Conservation (phyloP, 2,329 filamentous ascomycete genomes). For the Xylaria arbuscula region DNA sequence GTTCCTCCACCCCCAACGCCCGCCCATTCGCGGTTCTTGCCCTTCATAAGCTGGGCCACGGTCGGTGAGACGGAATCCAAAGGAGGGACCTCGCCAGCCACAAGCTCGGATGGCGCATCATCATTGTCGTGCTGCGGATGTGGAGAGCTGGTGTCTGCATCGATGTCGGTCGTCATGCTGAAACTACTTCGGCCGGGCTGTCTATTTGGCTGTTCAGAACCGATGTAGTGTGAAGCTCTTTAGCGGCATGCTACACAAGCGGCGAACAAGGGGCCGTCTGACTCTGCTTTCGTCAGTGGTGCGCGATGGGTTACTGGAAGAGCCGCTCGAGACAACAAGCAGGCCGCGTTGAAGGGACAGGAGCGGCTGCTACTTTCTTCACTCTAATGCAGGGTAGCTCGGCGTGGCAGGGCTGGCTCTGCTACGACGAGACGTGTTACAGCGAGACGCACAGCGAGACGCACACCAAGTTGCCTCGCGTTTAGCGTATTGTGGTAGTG, state of each 20-base stretch:
- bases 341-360: constrained; percentile 5
- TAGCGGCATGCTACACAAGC: neutral
- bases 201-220: neutral
- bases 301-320: neutral
- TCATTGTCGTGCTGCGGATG: constrained; percentile 38
- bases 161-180: constrained; percentile 43
- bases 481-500: constrained; percentile 5
- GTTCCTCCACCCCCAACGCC: constrained; percentile 67
- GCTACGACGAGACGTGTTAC: neutral
- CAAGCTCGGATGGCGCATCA: constrained; percentile 36
- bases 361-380: neutral
- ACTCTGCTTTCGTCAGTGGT: neutral
- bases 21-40: constrained; percentile 75
- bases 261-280: neutral
- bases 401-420: neutral
- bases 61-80: constrained; percentile 39
- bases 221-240: neutral
- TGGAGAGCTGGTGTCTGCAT: constrained; percentile 32
- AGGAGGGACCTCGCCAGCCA: constrained; percentile 38
- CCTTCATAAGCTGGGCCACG: constrained; percentile 60
- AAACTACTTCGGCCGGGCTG: neutral
- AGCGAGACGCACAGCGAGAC: no score
- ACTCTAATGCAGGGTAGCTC: neutral
- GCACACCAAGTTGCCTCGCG: constrained; percentile 14
- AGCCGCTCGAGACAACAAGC: neutral